Percentiles rank a stretch among this genome's conserved stretches.
Evolutionary conservation across 169 alveolate genomes (phyloP).

Genomic region (Eimeria zaria): DNA sequence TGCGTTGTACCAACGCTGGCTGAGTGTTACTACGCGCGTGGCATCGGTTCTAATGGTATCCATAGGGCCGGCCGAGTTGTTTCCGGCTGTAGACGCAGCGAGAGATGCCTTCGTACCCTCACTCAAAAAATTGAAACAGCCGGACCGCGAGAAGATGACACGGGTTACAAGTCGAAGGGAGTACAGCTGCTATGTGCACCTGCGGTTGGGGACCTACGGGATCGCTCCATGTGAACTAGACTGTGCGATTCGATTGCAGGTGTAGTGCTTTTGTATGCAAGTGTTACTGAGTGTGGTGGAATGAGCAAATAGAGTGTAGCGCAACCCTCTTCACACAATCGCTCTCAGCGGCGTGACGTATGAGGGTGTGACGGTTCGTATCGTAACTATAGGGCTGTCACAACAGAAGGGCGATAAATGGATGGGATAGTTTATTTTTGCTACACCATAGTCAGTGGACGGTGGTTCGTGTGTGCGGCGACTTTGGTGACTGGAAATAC

Average conservation of each 20-base stretch:
- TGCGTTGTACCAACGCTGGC: too few relatives aligned
- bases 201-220: background rate
- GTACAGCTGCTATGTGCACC: background rate
- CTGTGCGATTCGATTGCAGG: background rate
- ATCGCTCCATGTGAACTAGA: background rate
- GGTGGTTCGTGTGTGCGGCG: too few relatives aligned
- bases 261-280: background rate
- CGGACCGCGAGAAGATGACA: background rate
- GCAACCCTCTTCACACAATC: background rate
- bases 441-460: too few relatives aligned
- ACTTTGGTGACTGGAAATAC: too few relatives aligned
- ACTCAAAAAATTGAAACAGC: background rate
- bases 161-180: background rate
- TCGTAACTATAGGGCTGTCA: background rate
- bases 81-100: background rate
- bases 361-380: background rate
- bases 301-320: background rate
- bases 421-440: too few relatives aligned
- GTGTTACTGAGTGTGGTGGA: background rate
- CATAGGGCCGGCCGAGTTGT: background rate
- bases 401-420: background rate
- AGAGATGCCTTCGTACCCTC: background rate
- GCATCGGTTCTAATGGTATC: background rate
- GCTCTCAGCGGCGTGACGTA: background rate
- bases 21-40: background rate